Base-by-base conservation (phyloP, 345 rosid genomes). In the Camelina sativa region DNA sequence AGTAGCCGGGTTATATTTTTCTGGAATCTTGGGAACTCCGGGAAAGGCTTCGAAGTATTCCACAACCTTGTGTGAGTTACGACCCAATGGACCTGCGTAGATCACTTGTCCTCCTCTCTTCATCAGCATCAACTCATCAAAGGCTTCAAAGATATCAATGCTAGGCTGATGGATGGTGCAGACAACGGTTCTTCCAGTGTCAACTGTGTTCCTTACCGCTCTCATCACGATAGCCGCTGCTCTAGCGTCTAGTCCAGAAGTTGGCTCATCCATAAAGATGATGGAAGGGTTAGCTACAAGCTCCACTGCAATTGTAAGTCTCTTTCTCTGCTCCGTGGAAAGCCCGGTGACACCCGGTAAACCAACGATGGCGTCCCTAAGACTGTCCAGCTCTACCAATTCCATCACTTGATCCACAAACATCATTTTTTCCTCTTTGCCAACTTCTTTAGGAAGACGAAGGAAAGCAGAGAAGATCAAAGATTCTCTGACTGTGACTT, bases 171-270 rank as follows among this genome's bases (percentile, higher is more conserved):
- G 71, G 3, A 66, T 66, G 47, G 71, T 66, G 22, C 71, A 66
- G 20, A 66, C 71, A 47, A 66, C 71, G 3, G 71, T 66, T 66
- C 71, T 66, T 34, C 70, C 70, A 8, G 70, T 65, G 47, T 65
- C 71, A 8, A 66, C 71, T 20, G 71, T 66, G 71, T 66, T 66
- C 5, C 71, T 51, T 4, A 66, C 71, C 5, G 71, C 82, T 71
- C 97, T 91, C 97, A 89, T 91, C 40, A 91, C 97, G 72, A 87
- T 91, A 40, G 94, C 97, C 0, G 94, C 94, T 12, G 94, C 97
- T 66, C 87, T 86, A 11, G 97, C 94, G 35, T 91, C 97, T 8
- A 91, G 88, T 4, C 97, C 97, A 0, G 97, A 87, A 8, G 94
- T 91, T 35, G 94, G 97, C 73, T 91, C 97, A 35, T 90, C 71